Percentiles rank a stretch among this genome's conserved stretches.
phyloP scores from a whole-genome alignment of 345 rosid genomes.

The Abelmoschus esculentus region DNA sequence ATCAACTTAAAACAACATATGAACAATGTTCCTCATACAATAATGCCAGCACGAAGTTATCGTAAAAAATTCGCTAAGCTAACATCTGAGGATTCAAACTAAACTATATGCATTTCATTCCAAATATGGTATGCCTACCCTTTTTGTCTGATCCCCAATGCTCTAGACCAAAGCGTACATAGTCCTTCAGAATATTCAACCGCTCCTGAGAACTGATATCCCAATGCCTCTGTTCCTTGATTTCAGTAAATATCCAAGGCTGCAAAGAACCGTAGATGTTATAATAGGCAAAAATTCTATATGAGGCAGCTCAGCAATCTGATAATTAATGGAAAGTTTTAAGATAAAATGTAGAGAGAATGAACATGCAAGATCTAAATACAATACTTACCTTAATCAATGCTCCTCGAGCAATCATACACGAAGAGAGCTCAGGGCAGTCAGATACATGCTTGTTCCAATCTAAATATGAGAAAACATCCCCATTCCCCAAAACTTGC shows the following conservation, averaged over 20 bases:
- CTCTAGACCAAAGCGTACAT: constrained; percentile 66
- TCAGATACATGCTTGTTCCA: constrained; percentile 75
- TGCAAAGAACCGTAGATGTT: constrained; percentile 25
- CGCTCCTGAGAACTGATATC: constrained; percentile 84
- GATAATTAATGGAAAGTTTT: neutral
- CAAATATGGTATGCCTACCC: constrained; percentile 29
- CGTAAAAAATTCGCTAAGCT: neutral
- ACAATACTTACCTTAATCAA: constrained; percentile 51
- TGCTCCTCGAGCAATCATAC: constrained; percentile 97
- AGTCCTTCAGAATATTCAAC: constrained; percentile 75
- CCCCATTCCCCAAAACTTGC: constrained; percentile 88
- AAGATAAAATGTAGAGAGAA: constrained; percentile 1
- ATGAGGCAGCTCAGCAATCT: neutral
- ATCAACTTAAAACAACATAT: neutral
- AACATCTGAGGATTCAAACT: neutral
- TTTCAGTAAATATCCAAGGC: constrained; percentile 99
- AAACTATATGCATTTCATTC: neutral
- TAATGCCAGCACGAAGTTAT: neutral
- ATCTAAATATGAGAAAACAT: constrained; percentile 65
- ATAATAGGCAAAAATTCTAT: neutral
- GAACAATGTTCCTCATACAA: neutral
- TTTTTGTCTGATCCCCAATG: constrained; percentile 96
- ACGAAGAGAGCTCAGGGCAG: constrained; percentile 68
- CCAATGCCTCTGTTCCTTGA: constrained; percentile 94
- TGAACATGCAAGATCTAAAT: neutral